Evolutionary conservation across 352 stramenopile genomes (phyloP).

Genomic region (Phytophthora pistaciae): DNA sequence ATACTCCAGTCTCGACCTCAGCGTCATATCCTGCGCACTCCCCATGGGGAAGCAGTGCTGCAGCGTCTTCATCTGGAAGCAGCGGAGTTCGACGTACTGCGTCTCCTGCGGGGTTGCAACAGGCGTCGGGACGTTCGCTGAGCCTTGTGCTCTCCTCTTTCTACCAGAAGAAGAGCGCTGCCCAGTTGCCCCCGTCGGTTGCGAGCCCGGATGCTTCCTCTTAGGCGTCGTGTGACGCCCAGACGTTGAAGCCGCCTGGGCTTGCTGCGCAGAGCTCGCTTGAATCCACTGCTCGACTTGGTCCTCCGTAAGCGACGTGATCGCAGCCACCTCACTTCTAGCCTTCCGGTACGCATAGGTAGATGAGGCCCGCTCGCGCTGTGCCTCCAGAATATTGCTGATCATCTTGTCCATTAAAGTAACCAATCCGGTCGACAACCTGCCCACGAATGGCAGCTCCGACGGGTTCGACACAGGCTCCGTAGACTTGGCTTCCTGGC

Average conservation of each 20-base stretch:
- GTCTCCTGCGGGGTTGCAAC: constrained; percentile 17
- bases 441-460: constrained; percentile 62
- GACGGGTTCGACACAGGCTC: constrained; percentile 40
- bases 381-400: constrained; percentile 55
- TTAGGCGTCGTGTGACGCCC: constrained; percentile 63
- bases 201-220: constrained; percentile 48
- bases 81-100: constrained; percentile 62
- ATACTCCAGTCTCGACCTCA: constrained; percentile 64
- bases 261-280: constrained; percentile 27
- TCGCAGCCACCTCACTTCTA: constrained; percentile 57
- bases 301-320: constrained; percentile 66
- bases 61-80: constrained; percentile 58
- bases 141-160: constrained; percentile 49
- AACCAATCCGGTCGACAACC: constrained; percentile 47
- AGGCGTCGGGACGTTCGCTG: constrained; percentile 13
- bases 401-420: constrained; percentile 58
- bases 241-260: constrained; percentile 21
- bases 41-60: constrained; percentile 37
- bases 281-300: constrained; percentile 80
- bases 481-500: constrained; percentile 24
- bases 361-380: constrained; percentile 63
- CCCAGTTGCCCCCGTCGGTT: constrained; percentile 21
- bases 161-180: constrained; percentile 48
- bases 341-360: constrained; percentile 59
- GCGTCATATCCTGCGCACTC: constrained; percentile 52